A percentile compares a stretch with the other conserved stretches of the same genome.
phyloP scores from a whole-genome alignment of 371 early-diverging fungal species.

The Homolaphlyctis polyrhiza region DNA sequence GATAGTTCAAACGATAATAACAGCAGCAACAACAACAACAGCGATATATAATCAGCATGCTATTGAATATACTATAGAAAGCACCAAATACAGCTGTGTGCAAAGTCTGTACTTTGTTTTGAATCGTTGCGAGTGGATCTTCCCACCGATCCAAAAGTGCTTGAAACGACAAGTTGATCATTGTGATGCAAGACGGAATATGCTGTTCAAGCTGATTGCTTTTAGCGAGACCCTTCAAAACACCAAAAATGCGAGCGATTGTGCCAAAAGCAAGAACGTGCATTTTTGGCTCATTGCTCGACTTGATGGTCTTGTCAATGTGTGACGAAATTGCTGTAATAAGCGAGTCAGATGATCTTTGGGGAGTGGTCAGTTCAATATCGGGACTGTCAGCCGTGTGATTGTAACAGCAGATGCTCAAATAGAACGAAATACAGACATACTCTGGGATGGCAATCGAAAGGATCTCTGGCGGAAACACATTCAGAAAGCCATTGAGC shows the following conservation, averaged over 20 bases:
- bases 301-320: background rate
- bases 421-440: background rate
- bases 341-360: background rate
- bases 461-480: background rate
- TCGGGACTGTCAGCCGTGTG: background rate
- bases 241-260: background rate
- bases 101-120: background rate
- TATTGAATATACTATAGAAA: no score
- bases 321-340: background rate
- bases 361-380: background rate
- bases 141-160: conserved; percentile 1
- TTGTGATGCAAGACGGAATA: background rate
- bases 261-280: conserved; percentile 1
- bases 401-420: background rate
- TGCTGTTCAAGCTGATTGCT: background rate
- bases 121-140: background rate
- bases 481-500: conserved; percentile 1
- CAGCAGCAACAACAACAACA: no score
- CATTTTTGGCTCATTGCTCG: background rate
- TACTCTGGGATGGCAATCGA: background rate
- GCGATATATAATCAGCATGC: no score
- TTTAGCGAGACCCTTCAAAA: background rate
- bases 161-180: background rate
- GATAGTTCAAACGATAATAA: no score
- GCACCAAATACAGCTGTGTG: no score